A percentile compares a stretch with the other conserved stretches of the same genome.
Conservation (phyloP, 2,329 filamentous ascomycete genomes). For the Arachnomyces sp. region DNA sequence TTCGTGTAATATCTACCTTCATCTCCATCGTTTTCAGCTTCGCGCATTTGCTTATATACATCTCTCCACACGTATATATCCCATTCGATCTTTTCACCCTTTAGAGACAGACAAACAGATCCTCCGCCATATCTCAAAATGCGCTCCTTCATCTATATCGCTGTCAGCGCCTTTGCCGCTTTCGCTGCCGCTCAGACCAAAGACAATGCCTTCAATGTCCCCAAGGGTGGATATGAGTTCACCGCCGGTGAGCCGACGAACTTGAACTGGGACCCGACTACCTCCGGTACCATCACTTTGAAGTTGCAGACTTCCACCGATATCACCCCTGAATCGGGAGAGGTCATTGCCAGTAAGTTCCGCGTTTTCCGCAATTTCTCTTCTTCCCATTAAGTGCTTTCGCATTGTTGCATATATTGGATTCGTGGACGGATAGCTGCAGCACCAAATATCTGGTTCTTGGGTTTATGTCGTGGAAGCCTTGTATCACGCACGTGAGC, state of each 20-base stretch:
- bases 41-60: not conserved
- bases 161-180: slow-evolving; percentile 39
- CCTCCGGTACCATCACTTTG: slow-evolving; percentile 45
- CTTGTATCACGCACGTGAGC: too few species aligned
- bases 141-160: slow-evolving; percentile 37
- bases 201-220: slow-evolving; percentile 44
- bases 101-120: not conserved
- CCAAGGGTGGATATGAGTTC: slow-evolving; percentile 35
- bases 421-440: not conserved
- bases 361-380: not conserved
- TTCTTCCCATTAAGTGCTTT: slow-evolving; percentile 9
- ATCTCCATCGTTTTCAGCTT: not conserved
- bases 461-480: too few species aligned
- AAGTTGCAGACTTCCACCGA: slow-evolving; percentile 40
- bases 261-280: slow-evolving; percentile 45
- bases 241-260: slow-evolving; percentile 40
- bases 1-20: not conserved
- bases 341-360: slow-evolving; percentile 37
- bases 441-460: not conserved
- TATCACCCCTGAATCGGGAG: slow-evolving; percentile 36
- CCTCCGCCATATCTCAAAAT: slow-evolving; percentile 31
- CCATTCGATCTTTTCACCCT: not conserved
- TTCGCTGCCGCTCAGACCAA: slow-evolving; percentile 29
- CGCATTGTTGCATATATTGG: too few species aligned
- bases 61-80: not conserved